Base-by-base conservation (phyloP, 805 yeast species). In the Saccharomycopsis babjevae region DNA sequence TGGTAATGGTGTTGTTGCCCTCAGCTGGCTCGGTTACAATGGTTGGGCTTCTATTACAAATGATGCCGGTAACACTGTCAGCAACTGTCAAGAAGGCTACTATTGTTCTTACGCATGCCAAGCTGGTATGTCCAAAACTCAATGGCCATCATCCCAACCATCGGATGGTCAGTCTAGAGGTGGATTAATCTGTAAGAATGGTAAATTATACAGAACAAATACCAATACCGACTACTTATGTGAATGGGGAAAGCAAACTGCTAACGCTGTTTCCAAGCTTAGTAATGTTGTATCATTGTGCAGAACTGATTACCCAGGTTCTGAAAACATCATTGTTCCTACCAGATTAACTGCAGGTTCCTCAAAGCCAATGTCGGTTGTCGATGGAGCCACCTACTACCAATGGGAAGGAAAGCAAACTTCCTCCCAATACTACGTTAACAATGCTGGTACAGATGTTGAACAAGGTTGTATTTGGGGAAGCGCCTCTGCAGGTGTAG, bases 251-350 rank as follows among this genome's bases (percentile, higher is more conserved):
- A 74, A 71, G 43, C 78, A 83, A 61, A 73, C 85, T 58, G 94
- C 94, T 56, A 71, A 74, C 58, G 92, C 88, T 67, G 86, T 79
- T 62, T 83, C 84, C 68, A 78, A 88, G 68, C 75, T 89, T 62
- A 71, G 73, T 66, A 72, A 85, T 63, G 79, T 80, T 59, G 91
- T 93, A 68, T 92, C 98, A 63, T 77, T 94, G 70, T 93, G 99
- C 82, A 87, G 97, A 79, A 93, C 99, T 64, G 99, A 93, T 75
- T 93, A 93, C 83, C 99, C 99, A 70, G 99, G 99, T 77, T 86
- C 97, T 66, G 99, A 93, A 79, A 91, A 91, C 83, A 94, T 93
- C 98, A 94, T 86, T 67, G 81, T 93, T 64, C 98, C 99, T 73
- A 92, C 97, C 63, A 77, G 82, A 64, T 86, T 92, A 58, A 73